Evolutionary conservation across 257 asterid species (phyloP).

Genomic region (Sherardia arvensis): DNA sequence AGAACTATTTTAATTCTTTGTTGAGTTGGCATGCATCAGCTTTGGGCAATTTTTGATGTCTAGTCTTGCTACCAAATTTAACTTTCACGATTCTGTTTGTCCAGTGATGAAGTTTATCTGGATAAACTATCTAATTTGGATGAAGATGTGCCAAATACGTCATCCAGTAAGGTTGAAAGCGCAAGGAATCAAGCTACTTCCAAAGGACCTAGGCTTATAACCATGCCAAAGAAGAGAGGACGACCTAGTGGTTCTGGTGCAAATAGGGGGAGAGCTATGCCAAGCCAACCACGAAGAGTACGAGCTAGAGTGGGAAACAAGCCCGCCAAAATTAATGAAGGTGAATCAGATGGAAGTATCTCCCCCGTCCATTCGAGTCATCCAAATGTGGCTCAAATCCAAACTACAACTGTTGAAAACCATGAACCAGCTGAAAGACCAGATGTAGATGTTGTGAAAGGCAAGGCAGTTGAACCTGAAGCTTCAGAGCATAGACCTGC

Average conservation of each 20-base stretch:
- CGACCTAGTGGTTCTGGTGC: slow-evolving; percentile 32
- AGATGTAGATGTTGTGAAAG: slow-evolving; percentile 20
- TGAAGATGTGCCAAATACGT: slow-evolving; percentile 14
- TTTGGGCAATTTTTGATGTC: background rate
- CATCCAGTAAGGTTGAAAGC: slow-evolving; percentile 18
- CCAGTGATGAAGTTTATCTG: slow-evolving; percentile 24
- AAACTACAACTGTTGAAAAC: slow-evolving; percentile 17
- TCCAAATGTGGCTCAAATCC: slow-evolving; percentile 17
- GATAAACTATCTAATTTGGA: slow-evolving; percentile 21
- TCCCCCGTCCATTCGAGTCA: slow-evolving; percentile 17
- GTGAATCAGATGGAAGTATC: slow-evolving; percentile 44
- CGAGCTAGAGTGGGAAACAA: slow-evolving; percentile 41
- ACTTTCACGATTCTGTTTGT: background rate
- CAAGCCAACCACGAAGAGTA: slow-evolving; percentile 34
- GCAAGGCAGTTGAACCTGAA: slow-evolving; percentile 23
- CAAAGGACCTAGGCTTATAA: slow-evolving; percentile 28
- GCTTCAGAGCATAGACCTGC: slow-evolving; percentile 15
- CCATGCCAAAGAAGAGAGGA: slow-evolving; percentile 50
- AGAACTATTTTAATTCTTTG: background rate
- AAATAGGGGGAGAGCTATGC: slow-evolving; percentile 25
- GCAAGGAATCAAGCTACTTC: slow-evolving; percentile 15
- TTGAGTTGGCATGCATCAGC: background rate
- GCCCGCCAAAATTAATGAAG: slow-evolving; percentile 52
- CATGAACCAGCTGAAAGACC: slow-evolving; percentile 13
- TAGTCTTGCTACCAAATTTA: background rate